Evolutionary conservation across 345 rosid genomes (phyloP).

Genomic region (Pistacia atlantica): DNA sequence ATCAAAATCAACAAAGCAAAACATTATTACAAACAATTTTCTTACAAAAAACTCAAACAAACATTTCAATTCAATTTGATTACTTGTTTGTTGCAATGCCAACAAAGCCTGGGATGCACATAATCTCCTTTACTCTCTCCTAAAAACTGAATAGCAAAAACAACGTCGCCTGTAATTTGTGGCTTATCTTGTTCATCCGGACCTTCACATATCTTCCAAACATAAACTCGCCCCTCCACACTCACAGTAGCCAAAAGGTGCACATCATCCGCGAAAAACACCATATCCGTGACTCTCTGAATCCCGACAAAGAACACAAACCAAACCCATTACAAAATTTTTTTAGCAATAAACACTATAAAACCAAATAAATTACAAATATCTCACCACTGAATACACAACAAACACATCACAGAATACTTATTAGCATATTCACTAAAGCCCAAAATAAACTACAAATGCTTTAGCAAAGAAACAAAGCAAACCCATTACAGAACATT

Average conservation of each 20-base stretch:
- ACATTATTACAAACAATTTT: neutral
- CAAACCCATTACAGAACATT: too few species aligned
- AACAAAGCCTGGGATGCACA: conserved; percentile 79
- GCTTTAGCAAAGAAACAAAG: too few species aligned
- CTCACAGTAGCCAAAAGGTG: conserved; percentile 90
- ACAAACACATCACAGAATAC: too few species aligned
- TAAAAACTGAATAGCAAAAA: conserved; percentile 65
- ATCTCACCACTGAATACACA: neutral
- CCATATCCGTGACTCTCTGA: conserved; percentile 93
- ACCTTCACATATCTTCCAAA: conserved; percentile 82
- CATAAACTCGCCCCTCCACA: conserved; percentile 70
- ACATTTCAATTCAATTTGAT: neutral
- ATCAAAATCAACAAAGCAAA: neutral
- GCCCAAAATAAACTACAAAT: too few species aligned
- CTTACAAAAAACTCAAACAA: neutral
- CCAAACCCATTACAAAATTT: neutral
- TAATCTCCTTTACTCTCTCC: conserved; percentile 51
- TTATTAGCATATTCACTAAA: too few species aligned
- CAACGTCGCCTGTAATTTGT: conserved; percentile 62
- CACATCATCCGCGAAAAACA: conserved; percentile 90
- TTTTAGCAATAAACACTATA: neutral
- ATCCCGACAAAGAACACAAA: conserved; percentile 6
- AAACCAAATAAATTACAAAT: neutral
- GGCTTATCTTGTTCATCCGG: conserved; percentile 72
- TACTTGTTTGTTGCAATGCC: conserved; percentile 97